These are phyloP conservation scores for Scutellaria minor DNA, from an alignment of 257 asterid species.

Conservation along the genomic window DNA sequence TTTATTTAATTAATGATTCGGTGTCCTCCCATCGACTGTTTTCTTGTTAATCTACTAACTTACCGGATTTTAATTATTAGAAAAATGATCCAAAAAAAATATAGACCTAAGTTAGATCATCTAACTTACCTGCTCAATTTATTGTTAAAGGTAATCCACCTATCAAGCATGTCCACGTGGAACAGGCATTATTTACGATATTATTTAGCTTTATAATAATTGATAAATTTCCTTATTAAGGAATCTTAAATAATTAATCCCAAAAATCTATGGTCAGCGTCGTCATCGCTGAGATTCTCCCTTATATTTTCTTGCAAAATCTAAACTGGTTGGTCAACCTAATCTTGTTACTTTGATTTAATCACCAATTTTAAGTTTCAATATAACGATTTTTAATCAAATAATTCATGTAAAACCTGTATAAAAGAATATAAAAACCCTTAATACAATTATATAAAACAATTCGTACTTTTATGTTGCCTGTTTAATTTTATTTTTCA, in stretches of 20 bases:
- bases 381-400: not conserved
- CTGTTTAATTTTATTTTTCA: too few relatives aligned
- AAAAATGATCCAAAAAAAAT: not conserved
- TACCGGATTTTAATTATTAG: not conserved
- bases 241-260: slow-evolving; percentile 25
- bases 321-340: slow-evolving; percentile 38
- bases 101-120: slow-evolving; percentile 43
- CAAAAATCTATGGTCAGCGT: slow-evolving; percentile 16
- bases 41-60: slow-evolving; percentile 11
- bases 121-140: slow-evolving; percentile 49
- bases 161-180: slow-evolving; percentile 33
- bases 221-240: slow-evolving; percentile 10
- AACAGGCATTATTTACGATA: not conserved
- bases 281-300: slow-evolving; percentile 32
- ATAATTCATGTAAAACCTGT: not conserved
- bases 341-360: slow-evolving; percentile 1
- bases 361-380: slow-evolving; percentile 1
- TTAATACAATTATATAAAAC: not conserved
- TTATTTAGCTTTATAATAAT: not conserved
- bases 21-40: slow-evolving; percentile 6
- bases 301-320: slow-evolving; percentile 15
- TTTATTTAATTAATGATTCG: not conserved
- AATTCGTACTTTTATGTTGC: too few relatives aligned
- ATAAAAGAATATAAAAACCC: not conserved
- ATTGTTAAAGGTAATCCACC: slow-evolving; percentile 22